Conservation (phyloP, 192 early-diverging fungal genomes). For the Coemansia sp. region DNA sequence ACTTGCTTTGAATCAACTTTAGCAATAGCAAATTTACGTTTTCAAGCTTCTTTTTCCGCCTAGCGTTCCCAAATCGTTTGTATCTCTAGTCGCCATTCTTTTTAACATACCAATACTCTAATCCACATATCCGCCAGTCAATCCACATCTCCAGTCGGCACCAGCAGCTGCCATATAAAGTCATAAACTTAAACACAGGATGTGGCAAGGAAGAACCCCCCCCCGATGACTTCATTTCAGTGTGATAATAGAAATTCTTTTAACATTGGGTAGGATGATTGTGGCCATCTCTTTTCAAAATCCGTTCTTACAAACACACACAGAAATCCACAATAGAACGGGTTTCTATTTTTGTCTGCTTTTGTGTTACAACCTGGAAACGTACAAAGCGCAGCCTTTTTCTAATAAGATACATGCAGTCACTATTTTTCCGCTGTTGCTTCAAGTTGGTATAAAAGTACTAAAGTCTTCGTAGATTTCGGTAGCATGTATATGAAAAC, state of each 20-base stretch:
- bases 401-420: not conserved
- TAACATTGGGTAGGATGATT: not conserved
- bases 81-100: too few relatives aligned
- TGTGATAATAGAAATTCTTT: not conserved
- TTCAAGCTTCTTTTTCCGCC: too few relatives aligned
- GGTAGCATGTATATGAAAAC: not conserved
- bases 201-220: too few relatives aligned
- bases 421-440: not conserved
- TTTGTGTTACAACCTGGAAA: not conserved
- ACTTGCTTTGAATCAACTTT: too few relatives aligned
- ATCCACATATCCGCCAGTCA: too few relatives aligned
- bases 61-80: too few relatives aligned
- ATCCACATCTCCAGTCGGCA: too few relatives aligned
- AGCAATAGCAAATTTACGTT: too few relatives aligned
- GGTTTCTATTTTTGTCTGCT: not conserved
- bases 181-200: too few relatives aligned
- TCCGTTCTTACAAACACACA: not conserved
- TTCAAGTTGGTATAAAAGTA: not conserved
- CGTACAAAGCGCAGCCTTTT: not conserved
- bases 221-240: not conserved
- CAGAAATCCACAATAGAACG: not conserved
- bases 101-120: too few relatives aligned
- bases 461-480: not conserved
- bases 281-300: not conserved
- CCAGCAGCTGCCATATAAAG: not conserved